These are phyloP conservation scores for Hypoxylon fuscum DNA, from an alignment of 495 filamentous ascomycete genomes.

Conservation along the genomic window DNA sequence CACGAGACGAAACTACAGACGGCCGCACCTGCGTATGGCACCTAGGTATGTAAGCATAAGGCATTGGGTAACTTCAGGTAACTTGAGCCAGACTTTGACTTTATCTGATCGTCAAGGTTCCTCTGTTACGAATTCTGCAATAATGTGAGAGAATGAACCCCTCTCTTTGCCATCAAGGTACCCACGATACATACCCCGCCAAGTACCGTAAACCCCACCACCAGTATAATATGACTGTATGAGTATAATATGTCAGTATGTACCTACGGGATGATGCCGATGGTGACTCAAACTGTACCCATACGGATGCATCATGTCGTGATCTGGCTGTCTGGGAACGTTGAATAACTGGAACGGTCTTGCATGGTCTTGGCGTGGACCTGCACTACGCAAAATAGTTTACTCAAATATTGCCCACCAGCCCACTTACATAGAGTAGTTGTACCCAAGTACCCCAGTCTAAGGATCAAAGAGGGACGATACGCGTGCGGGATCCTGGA, in stretches of 20 bases:
- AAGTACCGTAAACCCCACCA: conserved; percentile 21
- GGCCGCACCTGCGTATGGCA: conserved; percentile 30
- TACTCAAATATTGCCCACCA: too few species aligned
- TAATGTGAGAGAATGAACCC: neutral
- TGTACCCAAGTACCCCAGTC: too few species aligned
- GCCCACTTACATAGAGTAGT: too few species aligned
- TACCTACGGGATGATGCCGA: neutral
- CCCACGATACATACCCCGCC: neutral
- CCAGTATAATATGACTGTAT: conserved; percentile 1
- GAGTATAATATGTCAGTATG: neutral
- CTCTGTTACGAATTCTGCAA: too few species aligned
- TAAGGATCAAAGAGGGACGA: too few species aligned
- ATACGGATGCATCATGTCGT: conserved; percentile 20
- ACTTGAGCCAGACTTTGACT: too few species aligned
- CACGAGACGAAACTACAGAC: conserved; percentile 8
- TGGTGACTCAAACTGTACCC: neutral
- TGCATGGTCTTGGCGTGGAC: conserved; percentile 17
- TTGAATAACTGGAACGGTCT: neutral
- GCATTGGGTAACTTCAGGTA: too few species aligned
- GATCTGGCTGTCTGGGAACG: conserved; percentile 19
- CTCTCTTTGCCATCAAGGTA: conserved; percentile 5
- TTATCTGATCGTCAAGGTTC: too few species aligned
- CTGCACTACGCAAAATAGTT: neutral
- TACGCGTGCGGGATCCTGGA: too few species aligned
- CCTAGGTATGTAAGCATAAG: too few species aligned